These are phyloP conservation scores for Tylopilus cervinicoccineus DNA, from an alignment of 768 basidiomycete genomes.

Conservation along the genomic window DNA sequence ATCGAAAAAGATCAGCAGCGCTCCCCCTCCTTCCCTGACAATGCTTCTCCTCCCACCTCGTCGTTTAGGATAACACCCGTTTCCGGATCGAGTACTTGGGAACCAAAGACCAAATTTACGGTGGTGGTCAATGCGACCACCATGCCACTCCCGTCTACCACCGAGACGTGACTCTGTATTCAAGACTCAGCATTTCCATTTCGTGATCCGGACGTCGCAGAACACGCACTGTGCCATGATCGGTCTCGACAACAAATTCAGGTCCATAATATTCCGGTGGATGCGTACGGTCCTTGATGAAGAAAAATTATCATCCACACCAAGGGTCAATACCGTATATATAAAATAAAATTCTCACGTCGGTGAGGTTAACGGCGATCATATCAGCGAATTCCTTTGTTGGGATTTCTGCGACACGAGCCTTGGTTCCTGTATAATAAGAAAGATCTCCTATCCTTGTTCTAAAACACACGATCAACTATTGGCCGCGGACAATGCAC, in stretches of 20 bases:
- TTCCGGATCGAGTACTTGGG: constrained; percentile 76
- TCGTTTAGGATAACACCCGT: constrained; percentile 91
- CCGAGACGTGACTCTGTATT: constrained; percentile 75
- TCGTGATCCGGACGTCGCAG: constrained; percentile 1
- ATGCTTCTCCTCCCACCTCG: constrained; percentile 45
- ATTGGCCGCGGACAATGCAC: constrained; percentile 6
- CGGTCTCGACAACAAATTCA: constrained; percentile 66
- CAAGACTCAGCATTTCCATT: constrained; percentile 1
- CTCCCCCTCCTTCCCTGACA: neutral
- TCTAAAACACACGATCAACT: constrained; percentile 39
- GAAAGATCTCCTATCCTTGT: constrained; percentile 80
- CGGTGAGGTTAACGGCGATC: constrained; percentile 70
- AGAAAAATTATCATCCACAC: constrained; percentile 7
- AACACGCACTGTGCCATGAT: constrained; percentile 72
- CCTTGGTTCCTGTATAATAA: constrained; percentile 50
- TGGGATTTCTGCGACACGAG: constrained; percentile 58
- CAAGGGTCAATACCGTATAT: neutral
- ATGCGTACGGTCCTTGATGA: constrained; percentile 74
- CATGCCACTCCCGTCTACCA: constrained; percentile 82
- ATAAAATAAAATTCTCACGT: constrained; percentile 49
- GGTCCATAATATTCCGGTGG: constrained; percentile 80
- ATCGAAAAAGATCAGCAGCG: neutral
- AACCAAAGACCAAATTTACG: constrained; percentile 88
- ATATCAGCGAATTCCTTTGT: constrained; percentile 63
- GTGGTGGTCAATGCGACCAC: constrained; percentile 86